Conservation (phyloP, 441 rosid genomes). For the Corymbia calophylla region DNA sequence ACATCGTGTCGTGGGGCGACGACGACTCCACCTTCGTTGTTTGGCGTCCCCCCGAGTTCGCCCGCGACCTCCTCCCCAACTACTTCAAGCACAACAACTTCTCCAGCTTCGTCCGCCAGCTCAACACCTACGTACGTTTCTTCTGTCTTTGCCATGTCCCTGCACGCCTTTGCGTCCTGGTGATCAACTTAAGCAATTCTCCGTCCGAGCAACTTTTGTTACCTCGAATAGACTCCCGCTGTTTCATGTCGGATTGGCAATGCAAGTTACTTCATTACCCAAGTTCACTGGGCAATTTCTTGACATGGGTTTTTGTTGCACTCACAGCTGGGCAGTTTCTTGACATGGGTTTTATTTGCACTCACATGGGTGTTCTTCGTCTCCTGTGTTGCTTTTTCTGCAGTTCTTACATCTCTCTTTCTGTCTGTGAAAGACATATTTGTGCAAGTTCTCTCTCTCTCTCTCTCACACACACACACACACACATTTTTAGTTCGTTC, state of each 20-base stretch:
- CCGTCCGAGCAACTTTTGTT: background rate
- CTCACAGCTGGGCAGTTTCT: background rate
- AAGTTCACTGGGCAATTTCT: background rate
- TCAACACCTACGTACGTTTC: background rate
- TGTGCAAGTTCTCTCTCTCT: background rate
- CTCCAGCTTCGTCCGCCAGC: background rate
- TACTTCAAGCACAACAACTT: background rate
- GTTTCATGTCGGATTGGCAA: background rate
- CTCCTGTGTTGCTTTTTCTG: background rate
- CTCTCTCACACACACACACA: background rate
- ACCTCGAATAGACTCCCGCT: background rate
- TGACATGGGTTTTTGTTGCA: background rate
- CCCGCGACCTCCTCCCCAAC: background rate
- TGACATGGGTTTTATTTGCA: background rate
- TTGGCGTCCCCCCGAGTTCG: background rate
- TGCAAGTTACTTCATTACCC: background rate
- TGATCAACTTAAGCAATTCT: background rate
- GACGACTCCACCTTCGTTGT: conserved; percentile 1
- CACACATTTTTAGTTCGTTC: background rate
- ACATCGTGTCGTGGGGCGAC: background rate
- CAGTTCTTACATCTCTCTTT: background rate
- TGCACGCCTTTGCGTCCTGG: background rate
- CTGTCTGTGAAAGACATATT: background rate
- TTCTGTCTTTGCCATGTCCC: background rate
- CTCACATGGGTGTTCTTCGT: background rate